Conservation (phyloP, 805 yeast genomes). For the Teunomyces lycoperdinae region DNA sequence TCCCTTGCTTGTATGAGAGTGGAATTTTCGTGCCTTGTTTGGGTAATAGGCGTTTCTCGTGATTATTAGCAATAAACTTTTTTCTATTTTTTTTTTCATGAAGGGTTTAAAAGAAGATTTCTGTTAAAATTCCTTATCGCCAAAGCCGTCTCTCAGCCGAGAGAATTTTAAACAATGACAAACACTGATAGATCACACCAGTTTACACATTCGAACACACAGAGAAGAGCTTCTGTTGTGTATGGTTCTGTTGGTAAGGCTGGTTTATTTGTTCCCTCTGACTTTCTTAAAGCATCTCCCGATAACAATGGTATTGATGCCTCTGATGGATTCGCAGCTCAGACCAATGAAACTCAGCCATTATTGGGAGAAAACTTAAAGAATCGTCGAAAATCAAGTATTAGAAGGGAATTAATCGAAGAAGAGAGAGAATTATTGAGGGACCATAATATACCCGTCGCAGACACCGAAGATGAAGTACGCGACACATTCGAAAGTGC, state of each 20-base stretch:
- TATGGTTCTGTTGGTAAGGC: constrained; percentile 52
- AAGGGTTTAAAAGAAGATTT: background rate
- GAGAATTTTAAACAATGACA: background rate
- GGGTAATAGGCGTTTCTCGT: background rate
- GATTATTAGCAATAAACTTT: background rate
- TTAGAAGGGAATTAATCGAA: constrained; percentile 23
- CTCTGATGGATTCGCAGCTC: constrained; percentile 14
- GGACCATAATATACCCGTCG: constrained; percentile 24
- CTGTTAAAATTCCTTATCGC: background rate
- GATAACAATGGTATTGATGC: constrained; percentile 4
- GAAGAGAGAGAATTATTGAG: constrained; percentile 38
- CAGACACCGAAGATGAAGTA: constrained; percentile 26
- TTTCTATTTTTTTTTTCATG: background rate
- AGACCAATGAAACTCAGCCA: constrained; percentile 11
- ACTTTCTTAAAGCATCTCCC: constrained; percentile 30
- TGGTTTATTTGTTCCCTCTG: constrained; percentile 51
- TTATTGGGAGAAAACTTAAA: constrained; percentile 7
- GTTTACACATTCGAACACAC: constrained; percentile 43
- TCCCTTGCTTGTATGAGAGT: background rate
- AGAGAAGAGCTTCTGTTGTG: constrained; percentile 51
- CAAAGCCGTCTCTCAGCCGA: background rate
- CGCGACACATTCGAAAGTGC: constrained; percentile 37
- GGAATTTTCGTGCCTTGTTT: background rate
- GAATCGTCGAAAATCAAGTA: constrained; percentile 15
- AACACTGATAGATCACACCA: constrained; percentile 15